Percentiles rank a stretch among this genome's conserved stretches.
phyloP scores from a whole-genome alignment of 148 eudicot genomes.

The Rhododendron henanense region DNA sequence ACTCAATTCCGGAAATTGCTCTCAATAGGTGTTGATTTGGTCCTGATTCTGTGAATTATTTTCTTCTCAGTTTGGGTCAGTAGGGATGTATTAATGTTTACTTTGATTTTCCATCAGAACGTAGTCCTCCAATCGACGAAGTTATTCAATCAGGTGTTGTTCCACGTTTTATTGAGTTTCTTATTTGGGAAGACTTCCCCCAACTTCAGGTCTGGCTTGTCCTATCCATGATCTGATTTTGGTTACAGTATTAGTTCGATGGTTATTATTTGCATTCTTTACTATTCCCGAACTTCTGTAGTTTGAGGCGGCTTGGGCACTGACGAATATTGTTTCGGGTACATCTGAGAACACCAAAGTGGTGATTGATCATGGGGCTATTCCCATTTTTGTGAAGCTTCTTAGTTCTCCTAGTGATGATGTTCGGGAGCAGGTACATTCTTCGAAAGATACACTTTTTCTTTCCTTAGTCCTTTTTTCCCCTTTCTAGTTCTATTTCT shows the following conservation, averaged over 20 bases:
- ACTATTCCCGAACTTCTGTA: neutral
- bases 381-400: slow-evolving; percentile 40
- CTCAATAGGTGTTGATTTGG: slow-evolving; percentile 31
- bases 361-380: slow-evolving; percentile 43
- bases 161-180: slow-evolving; percentile 40
- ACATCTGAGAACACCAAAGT: slow-evolving; percentile 44
- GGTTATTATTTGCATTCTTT: neutral
- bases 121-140: slow-evolving; percentile 37
- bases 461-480: neutral
- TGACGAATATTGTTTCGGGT: slow-evolving; percentile 43
- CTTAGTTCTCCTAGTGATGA: slow-evolving; percentile 39
- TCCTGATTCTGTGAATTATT: neutral
- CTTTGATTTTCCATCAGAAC: slow-evolving; percentile 16
- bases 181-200: slow-evolving; percentile 36
- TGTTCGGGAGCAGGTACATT: slow-evolving; percentile 41
- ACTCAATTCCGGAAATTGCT: slow-evolving; percentile 47
- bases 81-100: neutral
- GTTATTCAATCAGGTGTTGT: slow-evolving; percentile 44
- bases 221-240: neutral
- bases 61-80: neutral
- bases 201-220: slow-evolving; percentile 35
- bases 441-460: neutral
- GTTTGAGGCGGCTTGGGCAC: slow-evolving; percentile 44
- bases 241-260: neutral
- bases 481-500: too few species aligned